Evolutionary conservation across 1,284 basidiomycete genomes (phyloP).

Genomic region (Papiliotrema flavescens): DNA sequence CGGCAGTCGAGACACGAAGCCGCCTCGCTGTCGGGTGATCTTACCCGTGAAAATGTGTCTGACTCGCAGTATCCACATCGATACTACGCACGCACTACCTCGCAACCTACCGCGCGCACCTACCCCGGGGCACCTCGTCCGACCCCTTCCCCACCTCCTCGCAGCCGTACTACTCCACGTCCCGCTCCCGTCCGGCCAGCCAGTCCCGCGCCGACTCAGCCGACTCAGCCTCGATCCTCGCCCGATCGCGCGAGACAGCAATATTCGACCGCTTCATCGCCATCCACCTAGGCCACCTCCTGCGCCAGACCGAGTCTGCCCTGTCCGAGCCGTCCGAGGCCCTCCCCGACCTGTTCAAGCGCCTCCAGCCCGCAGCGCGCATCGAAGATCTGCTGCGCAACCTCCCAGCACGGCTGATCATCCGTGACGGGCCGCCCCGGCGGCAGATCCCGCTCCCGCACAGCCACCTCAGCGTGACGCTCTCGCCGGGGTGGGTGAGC

Average conservation of each 20-base stretch:
- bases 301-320: slow-evolving; percentile 31
- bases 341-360: slow-evolving; percentile 26
- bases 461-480: slow-evolving; percentile 21
- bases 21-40: background rate
- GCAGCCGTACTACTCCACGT: background rate
- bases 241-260: slow-evolving; percentile 33
- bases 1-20: background rate
- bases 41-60: background rate
- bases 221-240: slow-evolving; percentile 23
- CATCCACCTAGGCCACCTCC: slow-evolving; percentile 32
- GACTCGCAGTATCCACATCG: slow-evolving; percentile 3
- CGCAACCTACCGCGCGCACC: slow-evolving; percentile 15
- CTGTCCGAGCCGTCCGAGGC: slow-evolving; percentile 34
- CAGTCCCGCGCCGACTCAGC: slow-evolving; percentile 1
- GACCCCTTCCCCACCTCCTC: slow-evolving; percentile 29
- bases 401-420: slow-evolving; percentile 23
- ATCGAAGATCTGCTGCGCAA: slow-evolving; percentile 38
- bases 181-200: background rate
- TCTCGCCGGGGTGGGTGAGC: slow-evolving; percentile 36
- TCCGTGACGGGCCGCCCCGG: background rate
- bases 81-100: slow-evolving; percentile 30
- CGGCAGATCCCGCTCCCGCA: slow-evolving; percentile 28
- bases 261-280: slow-evolving; percentile 45
- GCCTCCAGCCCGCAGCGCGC: slow-evolving; percentile 37
- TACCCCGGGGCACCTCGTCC: slow-evolving; percentile 21